Evolutionary conservation across 1,139 yeast species (phyloP).

Genomic region (Yamadazyma diddensiae): DNA sequence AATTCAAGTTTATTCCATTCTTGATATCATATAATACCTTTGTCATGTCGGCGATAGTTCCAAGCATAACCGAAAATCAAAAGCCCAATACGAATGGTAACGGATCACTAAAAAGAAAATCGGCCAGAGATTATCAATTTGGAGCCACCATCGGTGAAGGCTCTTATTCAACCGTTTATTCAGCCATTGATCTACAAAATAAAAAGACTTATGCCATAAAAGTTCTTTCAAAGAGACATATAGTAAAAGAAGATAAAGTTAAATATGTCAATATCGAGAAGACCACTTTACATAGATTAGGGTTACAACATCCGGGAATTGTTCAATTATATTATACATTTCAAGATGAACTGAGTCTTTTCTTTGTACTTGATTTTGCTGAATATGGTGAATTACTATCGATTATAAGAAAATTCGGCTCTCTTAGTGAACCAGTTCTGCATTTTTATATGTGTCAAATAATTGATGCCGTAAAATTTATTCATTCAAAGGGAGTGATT

Average conservation of each 20-base stretch:
- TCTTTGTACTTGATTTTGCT: slow-evolving; percentile 76
- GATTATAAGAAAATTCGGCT: slow-evolving; percentile 71
- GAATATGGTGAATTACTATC: slow-evolving; percentile 74
- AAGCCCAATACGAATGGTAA: slow-evolving; percentile 1
- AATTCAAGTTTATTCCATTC: too few relatives aligned
- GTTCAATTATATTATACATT: slow-evolving; percentile 74
- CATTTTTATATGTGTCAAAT: slow-evolving; percentile 76
- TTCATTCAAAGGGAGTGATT: slow-evolving; percentile 81
- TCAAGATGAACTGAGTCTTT: slow-evolving; percentile 70
- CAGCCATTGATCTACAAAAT: slow-evolving; percentile 61
- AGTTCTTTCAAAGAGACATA: slow-evolving; percentile 68
- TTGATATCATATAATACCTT: too few relatives aligned
- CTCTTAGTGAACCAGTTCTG: slow-evolving; percentile 72
- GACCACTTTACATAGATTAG: slow-evolving; percentile 67
- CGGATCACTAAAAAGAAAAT: slow-evolving; percentile 16
- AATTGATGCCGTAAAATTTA: slow-evolving; percentile 79
- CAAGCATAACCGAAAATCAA: too few relatives aligned
- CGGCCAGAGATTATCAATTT: slow-evolving; percentile 68
- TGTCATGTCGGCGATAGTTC: slow-evolving; percentile 2
- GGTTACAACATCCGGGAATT: slow-evolving; percentile 63
- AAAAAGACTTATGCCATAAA: slow-evolving; percentile 68
- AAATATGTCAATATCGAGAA: slow-evolving; percentile 79
- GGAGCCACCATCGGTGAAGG: slow-evolving; percentile 79
- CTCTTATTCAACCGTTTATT: slow-evolving; percentile 71
- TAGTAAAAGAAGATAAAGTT: slow-evolving; percentile 75